These are phyloP conservation scores for Tritrichomonas musculus DNA, from an alignment of 208 protist genomes.

Conservation along the genomic window DNA sequence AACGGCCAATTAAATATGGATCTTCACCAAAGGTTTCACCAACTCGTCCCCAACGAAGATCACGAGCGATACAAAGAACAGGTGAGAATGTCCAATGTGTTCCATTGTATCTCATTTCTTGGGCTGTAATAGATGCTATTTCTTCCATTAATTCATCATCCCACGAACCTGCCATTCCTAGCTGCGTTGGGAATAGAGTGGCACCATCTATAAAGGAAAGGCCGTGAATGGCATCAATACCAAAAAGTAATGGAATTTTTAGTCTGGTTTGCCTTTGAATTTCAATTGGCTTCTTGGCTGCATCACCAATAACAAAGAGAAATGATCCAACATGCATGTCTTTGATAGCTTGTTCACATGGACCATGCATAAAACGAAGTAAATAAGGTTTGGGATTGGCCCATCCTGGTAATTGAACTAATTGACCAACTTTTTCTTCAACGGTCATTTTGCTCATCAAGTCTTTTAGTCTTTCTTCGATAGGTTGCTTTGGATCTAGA, in stretches of 20 bases:
- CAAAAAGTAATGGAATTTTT: conserved; percentile 49
- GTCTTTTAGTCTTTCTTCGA: background rate
- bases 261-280: background rate
- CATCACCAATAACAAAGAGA: background rate
- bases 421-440: background rate
- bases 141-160: conserved; percentile 36
- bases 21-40: conserved; percentile 61
- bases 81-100: conserved; percentile 55
- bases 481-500: background rate
- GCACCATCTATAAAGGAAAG: conserved; percentile 42
- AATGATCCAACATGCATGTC: background rate
- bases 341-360: background rate
- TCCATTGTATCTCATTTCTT: conserved; percentile 51
- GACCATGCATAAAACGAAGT: too few relatives aligned
- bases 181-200: conserved; percentile 55
- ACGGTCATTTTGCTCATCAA: background rate
- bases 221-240: conserved; percentile 53
- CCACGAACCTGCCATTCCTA: conserved; percentile 48
- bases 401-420: background rate
- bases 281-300: background rate
- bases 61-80: conserved; percentile 48
- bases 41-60: conserved; percentile 51
- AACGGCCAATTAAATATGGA: conserved; percentile 42
- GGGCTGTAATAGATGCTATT: conserved; percentile 35
- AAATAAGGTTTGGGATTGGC: background rate